Evolutionary conservation across 2,329 filamentous ascomycete genomes (phyloP), one percentile per base, ranked within the genome.

Genomic region (Pseudopyrenochaeta lycopersici): DNA sequence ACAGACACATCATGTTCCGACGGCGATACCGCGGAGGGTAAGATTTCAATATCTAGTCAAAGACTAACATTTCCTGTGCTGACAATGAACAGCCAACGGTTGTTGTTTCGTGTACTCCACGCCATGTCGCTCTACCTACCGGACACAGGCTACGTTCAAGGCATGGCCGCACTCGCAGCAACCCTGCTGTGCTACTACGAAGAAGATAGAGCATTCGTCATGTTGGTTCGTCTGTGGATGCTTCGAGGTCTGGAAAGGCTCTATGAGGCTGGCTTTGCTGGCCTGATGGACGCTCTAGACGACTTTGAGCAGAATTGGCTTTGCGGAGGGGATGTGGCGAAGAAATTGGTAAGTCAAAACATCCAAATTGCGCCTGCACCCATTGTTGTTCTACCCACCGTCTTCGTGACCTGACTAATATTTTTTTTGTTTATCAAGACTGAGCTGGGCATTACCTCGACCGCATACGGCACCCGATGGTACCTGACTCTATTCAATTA

Each of bases 401-500:
- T n/a, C n/a, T n/a, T n/a, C n/a, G n/a, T n/a, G n/a, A n/a, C n/a
- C n/a, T n/a, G n/a, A n/a, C n/a, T n/a, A n/a, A n/a, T n/a, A n/a
- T n/a, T n/a, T n/a, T n/a, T n/a, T n/a, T n/a, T n/a, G n/a, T n/a
- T n/a, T n/a, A n/a, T n/a, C n/a, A n/a, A 92, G 89, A 84, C 84
- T 42, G 89, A 93, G 56, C 83, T 97, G 27, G 83, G 84, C 58
- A 95, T 99, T 64, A 87, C 91, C 36, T 87, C 91, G 15, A 97
- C 92, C 1, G 89, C 93, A n/a, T 99, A 97, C 72, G 95, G 93
- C 29, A 98, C 94, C 3, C 85, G 93, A 46, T 99, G 95, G 95
- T 99, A 99, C 73, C 83, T 99, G 46, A 99, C 95, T 1, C 82
- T 99, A 7, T 99, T 99, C 83, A 98, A 98, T 77, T 90, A 98